Evolutionary conservation across 1,284 basidiomycete genomes (phyloP), one percentile per base, ranked within the genome.

Genomic region (Heterobasidion annosum): DNA sequence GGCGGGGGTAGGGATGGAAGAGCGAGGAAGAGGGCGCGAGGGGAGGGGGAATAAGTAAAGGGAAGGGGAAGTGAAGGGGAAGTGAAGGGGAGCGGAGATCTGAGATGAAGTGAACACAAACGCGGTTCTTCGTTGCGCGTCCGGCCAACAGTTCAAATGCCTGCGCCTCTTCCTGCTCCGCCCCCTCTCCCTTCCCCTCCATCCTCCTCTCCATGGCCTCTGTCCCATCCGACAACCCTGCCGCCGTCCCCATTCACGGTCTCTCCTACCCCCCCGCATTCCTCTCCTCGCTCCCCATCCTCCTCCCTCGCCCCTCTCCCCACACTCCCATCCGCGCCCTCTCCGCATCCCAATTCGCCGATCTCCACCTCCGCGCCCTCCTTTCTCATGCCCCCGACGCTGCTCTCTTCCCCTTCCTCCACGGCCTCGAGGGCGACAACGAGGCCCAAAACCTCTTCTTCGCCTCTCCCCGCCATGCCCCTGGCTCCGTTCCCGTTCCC

Each of bases 331-430:
- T 79, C 54, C 77, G 76, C 56, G 71, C 80, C 16, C 72, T 91
- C 61, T 67, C 78, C 34, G 72, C 83, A 1, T 42, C 67, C 18
- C 69, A 81, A 56, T 89, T 90, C 64, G 73, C 79, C 2, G 66
- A 73, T 44, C 70, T 91, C 55, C 83, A 88, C 55, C 75, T 80
- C 59, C 67, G 73, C n/a, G 79, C 88, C 61, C 70, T 81, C 58
- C 75, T 80, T 55, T 71, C 79, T 3, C 85, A 90, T 66, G 80
- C 88, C 3, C 85, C 86, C 1, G 90, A 92, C 72, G 73, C 76
- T 49, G 77, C 87, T 63, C 77, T 94, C 63, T 90, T 93, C 68
- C 86, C 92, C 33, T 90, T 94, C 74, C 69, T 91, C 52, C 84
- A 92, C 66, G 84, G 90, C 55, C 74, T 95, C 65, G 90, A 93